Evolutionary conservation across 2,329 filamentous ascomycete genomes (phyloP), one percentile per base, ranked within the genome.

Genomic region (Penicillium brasilianum): DNA sequence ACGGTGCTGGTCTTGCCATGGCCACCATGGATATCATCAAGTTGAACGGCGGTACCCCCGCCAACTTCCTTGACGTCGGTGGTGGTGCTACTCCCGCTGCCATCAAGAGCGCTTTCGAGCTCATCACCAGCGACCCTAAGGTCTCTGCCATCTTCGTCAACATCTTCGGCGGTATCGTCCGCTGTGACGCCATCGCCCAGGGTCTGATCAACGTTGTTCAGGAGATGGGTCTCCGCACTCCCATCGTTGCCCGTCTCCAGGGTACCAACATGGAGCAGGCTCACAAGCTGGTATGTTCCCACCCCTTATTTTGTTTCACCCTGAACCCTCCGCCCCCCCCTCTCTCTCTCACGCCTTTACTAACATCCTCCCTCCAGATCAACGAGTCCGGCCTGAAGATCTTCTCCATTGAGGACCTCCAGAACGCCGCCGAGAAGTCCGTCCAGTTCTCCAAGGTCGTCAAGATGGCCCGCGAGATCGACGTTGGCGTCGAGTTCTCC

Each of bases 1-100:
- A 99, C 84, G 95, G 95, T 78, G 95, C 95, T 74, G 95, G 95
- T 84, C 90, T 99, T 70, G 95, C 95, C 82, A 99, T 99, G 95
- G 95, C 95, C 66, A 99, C 95, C 78, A 99, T 99, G 95, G 95
- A 99, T 81, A 98, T 99, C 81, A 99, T 99, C 87, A 98, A 99
- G 88, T 88, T 99, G 66, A 99, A 98, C 83, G 95, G 95, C 72
- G 95, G 95, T 67, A 85, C 88, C 76, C 95, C 95, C 65, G 95
- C 95, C 72, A 99, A 99, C 88, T 99, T 99, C 89, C 86, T 99
- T 72, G 95, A 99, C 78, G 95, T 99, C 71, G 95, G 95, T 76
- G 95, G 95, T 79, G 95, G 95, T 84, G 95, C 95, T 70, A 99
- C 95, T 63, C 93, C 95, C 36, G 90, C 93, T 69, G 95, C 95